Percentiles rank a stretch among this genome's conserved stretches.
Evolutionary conservation across 1,284 basidiomycete genomes (phyloP).

Genomic region (Kalmanozyma brasiliensis): DNA sequence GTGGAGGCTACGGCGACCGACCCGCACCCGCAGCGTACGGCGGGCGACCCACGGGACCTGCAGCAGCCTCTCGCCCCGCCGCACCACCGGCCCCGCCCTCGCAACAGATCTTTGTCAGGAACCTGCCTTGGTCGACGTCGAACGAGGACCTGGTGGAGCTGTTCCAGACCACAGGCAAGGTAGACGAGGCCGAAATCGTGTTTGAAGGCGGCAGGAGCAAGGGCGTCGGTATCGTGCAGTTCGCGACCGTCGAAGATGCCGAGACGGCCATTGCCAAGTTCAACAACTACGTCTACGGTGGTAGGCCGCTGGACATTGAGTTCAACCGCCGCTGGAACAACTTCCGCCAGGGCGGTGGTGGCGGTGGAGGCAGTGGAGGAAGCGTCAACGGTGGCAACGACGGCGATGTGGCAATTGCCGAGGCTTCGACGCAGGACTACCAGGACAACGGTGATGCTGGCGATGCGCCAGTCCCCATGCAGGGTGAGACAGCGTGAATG

Average conservation of each 20-base stretch:
- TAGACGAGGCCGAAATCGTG: conserved; percentile 91
- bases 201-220: conserved; percentile 90
- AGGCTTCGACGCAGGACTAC: conserved; percentile 8
- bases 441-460: conserved; percentile 3
- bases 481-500: conserved; percentile 5
- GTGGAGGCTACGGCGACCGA: conserved; percentile 34
- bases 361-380: too few species aligned
- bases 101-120: conserved; percentile 96
- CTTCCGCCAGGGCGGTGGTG: conserved; percentile 25
- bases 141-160: conserved; percentile 97
- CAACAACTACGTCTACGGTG: conserved; percentile 61
- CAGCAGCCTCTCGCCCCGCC: conserved; percentile 11
- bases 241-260: conserved; percentile 85
- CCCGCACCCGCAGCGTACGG: conserved; percentile 13
- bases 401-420: conserved; percentile 18
- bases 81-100: conserved; percentile 76
- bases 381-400: conserved; percentile 21
- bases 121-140: conserved; percentile 98
- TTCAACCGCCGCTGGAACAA: conserved; percentile 59
- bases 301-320: conserved; percentile 56
- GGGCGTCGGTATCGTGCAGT: conserved; percentile 94
- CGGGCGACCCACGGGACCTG: conserved; percentile 23
- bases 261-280: conserved; percentile 81
- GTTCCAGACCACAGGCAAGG: conserved; percentile 95
- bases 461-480: conserved; percentile 29